Evolutionary conservation across 306 rosid genomes (phyloP).

Genomic region (Dalbergia oliveri): DNA sequence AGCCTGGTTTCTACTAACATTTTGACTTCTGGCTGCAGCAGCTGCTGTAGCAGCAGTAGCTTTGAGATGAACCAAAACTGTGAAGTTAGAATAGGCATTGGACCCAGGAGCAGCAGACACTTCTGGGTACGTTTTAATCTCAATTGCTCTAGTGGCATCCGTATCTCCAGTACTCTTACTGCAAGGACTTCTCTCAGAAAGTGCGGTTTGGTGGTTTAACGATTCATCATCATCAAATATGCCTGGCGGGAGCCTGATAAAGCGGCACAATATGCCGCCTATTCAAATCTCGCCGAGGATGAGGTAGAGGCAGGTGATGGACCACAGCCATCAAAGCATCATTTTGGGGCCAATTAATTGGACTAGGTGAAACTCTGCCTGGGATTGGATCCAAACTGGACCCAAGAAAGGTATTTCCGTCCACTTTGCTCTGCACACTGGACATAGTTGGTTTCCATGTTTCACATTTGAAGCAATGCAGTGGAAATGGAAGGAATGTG

Average conservation of each 20-base stretch:
- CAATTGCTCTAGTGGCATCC: constrained; percentile 57
- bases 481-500: constrained; percentile 96
- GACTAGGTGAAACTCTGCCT: constrained; percentile 63
- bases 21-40: constrained; percentile 45
- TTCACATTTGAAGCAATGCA: constrained; percentile 89
- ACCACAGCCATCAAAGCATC: constrained; percentile 90
- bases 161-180: constrained; percentile 50
- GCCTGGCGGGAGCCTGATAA: constrained; percentile 80
- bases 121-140: constrained; percentile 80
- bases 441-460: constrained; percentile 94
- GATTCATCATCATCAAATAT: constrained; percentile 87
- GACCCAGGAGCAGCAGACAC: constrained; percentile 70
- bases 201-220: constrained; percentile 61
- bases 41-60: constrained; percentile 76
- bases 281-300: constrained; percentile 74
- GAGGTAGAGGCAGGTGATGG: constrained; percentile 68
- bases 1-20: constrained; percentile 57
- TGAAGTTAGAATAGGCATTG: constrained; percentile 63
- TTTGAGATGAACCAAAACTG: constrained; percentile 86
- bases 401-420: constrained; percentile 88
- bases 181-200: constrained; percentile 54
- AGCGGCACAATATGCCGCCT: constrained; percentile 83
- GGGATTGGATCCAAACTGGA: constrained; percentile 66
- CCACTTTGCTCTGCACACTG: constrained; percentile 97
- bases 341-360: constrained; percentile 80